phyloP scores from a whole-genome alignment of 768 basidiomycete genomes.

The Hygrophorus russula region DNA sequence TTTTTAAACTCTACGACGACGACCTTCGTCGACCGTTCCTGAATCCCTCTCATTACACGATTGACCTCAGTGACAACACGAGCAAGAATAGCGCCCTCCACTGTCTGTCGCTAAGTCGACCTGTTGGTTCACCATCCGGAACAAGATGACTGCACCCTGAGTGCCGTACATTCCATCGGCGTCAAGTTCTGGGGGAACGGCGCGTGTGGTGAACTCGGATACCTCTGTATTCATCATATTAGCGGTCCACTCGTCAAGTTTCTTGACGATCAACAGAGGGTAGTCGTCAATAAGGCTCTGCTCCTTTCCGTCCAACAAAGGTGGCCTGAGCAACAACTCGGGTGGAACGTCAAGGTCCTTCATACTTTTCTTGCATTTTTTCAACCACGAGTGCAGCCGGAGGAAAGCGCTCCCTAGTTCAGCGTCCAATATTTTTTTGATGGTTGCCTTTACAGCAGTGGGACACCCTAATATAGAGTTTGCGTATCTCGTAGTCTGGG shows the following conservation, averaged over 20 bases:
- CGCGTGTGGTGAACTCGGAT: slow-evolving; percentile 70
- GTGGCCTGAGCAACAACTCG: slow-evolving; percentile 75
- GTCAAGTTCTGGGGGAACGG: slow-evolving; percentile 81
- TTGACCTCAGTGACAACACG: slow-evolving; percentile 82
- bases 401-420: slow-evolving; percentile 80
- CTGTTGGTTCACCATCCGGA: slow-evolving; percentile 98
- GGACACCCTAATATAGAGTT: slow-evolving; percentile 76
- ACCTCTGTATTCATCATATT: slow-evolving; percentile 92
- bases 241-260: slow-evolving; percentile 93
- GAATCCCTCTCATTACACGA: slow-evolving; percentile 81
- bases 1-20: slow-evolving; percentile 82
- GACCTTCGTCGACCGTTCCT: slow-evolving; percentile 78
- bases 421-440: slow-evolving; percentile 58
- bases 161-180: slow-evolving; percentile 84
- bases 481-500: slow-evolving; percentile 80
- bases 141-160: slow-evolving; percentile 89
- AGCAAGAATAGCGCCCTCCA: slow-evolving; percentile 80
- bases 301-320: slow-evolving; percentile 91
- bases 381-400: slow-evolving; percentile 84
- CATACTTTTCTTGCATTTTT: slow-evolving; percentile 93
- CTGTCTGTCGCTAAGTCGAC: slow-evolving; percentile 92
- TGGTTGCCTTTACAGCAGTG: slow-evolving; percentile 72
- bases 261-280: slow-evolving; percentile 82
- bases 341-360: slow-evolving; percentile 80
- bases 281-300: slow-evolving; percentile 93